Conservation (phyloP, 2,329 filamentous ascomycete genomes). For the Leptographium lundbergii region DNA sequence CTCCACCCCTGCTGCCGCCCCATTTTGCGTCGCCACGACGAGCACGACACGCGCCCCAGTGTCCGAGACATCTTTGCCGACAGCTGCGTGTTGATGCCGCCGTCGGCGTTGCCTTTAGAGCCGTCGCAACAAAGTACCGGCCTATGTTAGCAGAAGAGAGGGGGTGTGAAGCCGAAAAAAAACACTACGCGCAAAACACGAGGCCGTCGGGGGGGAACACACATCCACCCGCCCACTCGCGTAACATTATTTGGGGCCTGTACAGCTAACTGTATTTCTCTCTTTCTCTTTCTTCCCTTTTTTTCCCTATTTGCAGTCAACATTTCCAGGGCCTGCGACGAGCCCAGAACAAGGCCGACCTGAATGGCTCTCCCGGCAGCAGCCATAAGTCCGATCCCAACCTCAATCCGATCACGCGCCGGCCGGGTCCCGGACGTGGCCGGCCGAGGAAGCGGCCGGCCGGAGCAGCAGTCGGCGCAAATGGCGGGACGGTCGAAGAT, state of each 20-base stretch:
- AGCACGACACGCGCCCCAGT: neutral
- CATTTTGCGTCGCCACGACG: neutral
- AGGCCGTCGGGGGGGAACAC: neutral
- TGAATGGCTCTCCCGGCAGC: conserved; percentile 17
- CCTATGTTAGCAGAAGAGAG: conserved; percentile 4
- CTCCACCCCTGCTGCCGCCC: neutral
- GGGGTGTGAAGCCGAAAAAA: neutral
- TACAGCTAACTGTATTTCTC: neutral
- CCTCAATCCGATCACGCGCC: conserved; percentile 45
- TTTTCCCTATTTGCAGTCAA: conserved; percentile 28
- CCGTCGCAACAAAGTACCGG: neutral
- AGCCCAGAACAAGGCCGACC: conserved; percentile 39
- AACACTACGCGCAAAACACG: no score
- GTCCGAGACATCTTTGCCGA: neutral
- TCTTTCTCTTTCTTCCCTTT: no score
- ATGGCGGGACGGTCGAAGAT: neutral
- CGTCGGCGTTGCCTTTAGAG: neutral
- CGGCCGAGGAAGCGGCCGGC: conserved; percentile 35
- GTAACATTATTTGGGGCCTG: neutral
- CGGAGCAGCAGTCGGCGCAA: conserved; percentile 4
- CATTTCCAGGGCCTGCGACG: conserved; percentile 48
- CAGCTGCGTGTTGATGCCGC: neutral
- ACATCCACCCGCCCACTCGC: neutral
- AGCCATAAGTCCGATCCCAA: conserved; percentile 34
- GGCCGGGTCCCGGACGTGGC: conserved; percentile 44